These are phyloP conservation scores for Cutaneotrichosporon sp. DNA, from an alignment of 1,284 basidiomycete genomes.

Conservation along the genomic window DNA sequence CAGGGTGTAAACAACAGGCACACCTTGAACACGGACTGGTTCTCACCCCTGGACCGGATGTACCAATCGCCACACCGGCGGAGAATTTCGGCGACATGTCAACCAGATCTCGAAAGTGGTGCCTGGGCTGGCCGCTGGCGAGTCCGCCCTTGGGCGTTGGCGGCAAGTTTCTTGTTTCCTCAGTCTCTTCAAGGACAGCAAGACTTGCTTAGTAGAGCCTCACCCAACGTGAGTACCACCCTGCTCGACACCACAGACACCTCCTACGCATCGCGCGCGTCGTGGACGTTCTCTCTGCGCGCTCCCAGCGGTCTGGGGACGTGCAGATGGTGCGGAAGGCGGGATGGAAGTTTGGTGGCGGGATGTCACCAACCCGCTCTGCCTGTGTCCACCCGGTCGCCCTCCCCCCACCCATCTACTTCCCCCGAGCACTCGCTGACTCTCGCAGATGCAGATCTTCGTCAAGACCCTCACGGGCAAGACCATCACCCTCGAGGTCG, in stretches of 20 bases:
- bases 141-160: neutral
- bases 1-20: neutral
- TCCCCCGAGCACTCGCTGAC: neutral
- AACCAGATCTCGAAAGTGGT: neutral
- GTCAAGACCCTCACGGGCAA: constrained; percentile 82
- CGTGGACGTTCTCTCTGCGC: neutral
- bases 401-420: neutral
- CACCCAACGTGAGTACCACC: neutral
- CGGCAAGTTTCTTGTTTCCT: constrained; percentile 1
- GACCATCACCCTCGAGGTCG: constrained; percentile 93
- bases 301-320: neutral
- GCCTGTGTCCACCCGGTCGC: neutral
- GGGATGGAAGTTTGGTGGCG: neutral
- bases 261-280: neutral
- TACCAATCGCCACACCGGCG: neutral
- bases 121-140: neutral
- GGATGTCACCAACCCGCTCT: neutral
- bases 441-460: constrained; percentile 19
- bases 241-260: neutral
- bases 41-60: neutral
- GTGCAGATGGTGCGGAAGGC: neutral
- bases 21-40: neutral
- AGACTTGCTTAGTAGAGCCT: constrained; percentile 8
- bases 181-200: constrained; percentile 12
- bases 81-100: neutral